Evolutionary conservation across 2,329 filamentous ascomycete genomes (phyloP).

Genomic region (Penicillium sp.): DNA sequence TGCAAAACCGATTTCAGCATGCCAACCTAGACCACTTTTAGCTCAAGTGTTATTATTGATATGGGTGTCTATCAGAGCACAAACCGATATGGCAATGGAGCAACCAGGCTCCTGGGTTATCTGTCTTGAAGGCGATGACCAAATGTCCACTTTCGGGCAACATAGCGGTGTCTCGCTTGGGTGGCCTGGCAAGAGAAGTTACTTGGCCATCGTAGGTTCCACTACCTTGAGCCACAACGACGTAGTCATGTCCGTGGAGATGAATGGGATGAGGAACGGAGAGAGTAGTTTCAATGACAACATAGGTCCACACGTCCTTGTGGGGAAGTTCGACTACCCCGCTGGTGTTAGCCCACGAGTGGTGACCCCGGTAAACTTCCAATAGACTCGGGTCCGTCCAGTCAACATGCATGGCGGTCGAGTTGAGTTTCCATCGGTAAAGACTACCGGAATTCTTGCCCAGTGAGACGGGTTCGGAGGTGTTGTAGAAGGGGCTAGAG

Average conservation of each 20-base stretch:
- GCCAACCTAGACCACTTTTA: no score
- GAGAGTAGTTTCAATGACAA: constrained; percentile 28
- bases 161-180: constrained; percentile 52
- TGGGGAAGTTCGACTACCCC: constrained; percentile 20
- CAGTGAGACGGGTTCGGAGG: constrained; percentile 18
- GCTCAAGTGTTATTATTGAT: no score
- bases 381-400: constrained; percentile 15
- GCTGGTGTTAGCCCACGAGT: background rate
- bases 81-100: constrained; percentile 38
- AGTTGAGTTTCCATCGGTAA: constrained; percentile 51
- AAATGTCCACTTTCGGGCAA: constrained; percentile 52
- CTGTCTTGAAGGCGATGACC: constrained; percentile 51
- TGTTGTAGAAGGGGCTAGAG: constrained; percentile 16
- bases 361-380: constrained; percentile 20
- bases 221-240: background rate
- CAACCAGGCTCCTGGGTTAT: constrained; percentile 54
- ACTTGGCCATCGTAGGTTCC: constrained; percentile 1
- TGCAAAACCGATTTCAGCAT: constrained; percentile 31
- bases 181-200: constrained; percentile 41
- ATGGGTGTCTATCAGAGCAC: no score
- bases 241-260: constrained; percentile 4
- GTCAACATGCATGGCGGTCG: constrained; percentile 42
- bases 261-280: constrained; percentile 3
- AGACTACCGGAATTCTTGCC: constrained; percentile 16
- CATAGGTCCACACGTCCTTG: constrained; percentile 29